Conservation (phyloP, 352 stramenopile species). For the Phytophthora citrophthora region DNA sequence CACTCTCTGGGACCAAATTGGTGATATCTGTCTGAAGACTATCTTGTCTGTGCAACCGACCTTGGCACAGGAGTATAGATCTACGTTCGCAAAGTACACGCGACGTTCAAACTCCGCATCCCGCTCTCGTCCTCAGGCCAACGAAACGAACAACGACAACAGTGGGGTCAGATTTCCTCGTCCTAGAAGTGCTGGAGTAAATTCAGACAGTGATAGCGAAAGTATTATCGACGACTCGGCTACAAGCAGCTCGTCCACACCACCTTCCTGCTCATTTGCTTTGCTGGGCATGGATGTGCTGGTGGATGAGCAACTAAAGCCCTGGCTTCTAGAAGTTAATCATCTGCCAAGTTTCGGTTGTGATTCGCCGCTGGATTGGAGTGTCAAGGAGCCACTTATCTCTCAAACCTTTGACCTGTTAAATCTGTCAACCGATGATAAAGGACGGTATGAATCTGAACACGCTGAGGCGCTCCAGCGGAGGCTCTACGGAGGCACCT, state of each 20-base stretch:
- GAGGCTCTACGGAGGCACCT: slow-evolving; percentile 61
- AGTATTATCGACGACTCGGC: slow-evolving; percentile 4
- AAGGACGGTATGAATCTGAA: slow-evolving; percentile 74
- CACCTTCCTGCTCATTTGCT: slow-evolving; percentile 86
- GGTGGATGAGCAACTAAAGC: slow-evolving; percentile 94
- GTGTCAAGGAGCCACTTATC: slow-evolving; percentile 96
- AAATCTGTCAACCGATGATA: slow-evolving; percentile 80
- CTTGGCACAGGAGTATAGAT: slow-evolving; percentile 93
- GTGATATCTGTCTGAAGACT: slow-evolving; percentile 94
- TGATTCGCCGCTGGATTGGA: slow-evolving; percentile 94
- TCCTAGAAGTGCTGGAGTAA: slow-evolving; percentile 25
- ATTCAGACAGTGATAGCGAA: slow-evolving; percentile 2
- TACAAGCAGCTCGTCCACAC: slow-evolving; percentile 11
- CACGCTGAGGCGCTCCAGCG: slow-evolving; percentile 65
- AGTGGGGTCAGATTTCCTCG: slow-evolving; percentile 17
- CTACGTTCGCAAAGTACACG: slow-evolving; percentile 88
- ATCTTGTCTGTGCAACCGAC: slow-evolving; percentile 93
- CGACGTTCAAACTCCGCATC: slow-evolving; percentile 54
- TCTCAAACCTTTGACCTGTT: slow-evolving; percentile 92
- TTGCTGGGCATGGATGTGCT: slow-evolving; percentile 98
- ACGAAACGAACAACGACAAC: slow-evolving; percentile 9
- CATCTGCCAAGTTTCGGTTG: slow-evolving; percentile 96
- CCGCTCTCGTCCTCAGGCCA: slow-evolving; percentile 16
- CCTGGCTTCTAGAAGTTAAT: slow-evolving; percentile 98
- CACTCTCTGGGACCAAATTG: slow-evolving; percentile 92